Conservation (phyloP, 805 yeast genomes). For the Schizosaccharomyces pombe region DNA sequence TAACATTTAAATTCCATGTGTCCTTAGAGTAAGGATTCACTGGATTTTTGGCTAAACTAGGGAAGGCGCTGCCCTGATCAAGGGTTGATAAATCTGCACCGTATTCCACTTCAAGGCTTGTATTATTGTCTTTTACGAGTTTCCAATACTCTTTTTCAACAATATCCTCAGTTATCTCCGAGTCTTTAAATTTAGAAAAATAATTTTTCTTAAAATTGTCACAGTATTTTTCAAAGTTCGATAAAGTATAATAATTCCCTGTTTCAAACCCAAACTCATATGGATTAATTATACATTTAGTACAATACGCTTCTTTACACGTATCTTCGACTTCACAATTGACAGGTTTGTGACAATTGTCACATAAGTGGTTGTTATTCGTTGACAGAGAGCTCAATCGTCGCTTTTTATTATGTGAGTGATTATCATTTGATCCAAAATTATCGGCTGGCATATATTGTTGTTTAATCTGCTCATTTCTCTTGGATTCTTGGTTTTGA, state of each 20-base stretch:
- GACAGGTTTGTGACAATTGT: not conserved
- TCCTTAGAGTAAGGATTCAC: slow-evolving; percentile 15
- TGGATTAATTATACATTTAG: slow-evolving; percentile 60
- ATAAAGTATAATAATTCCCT: slow-evolving; percentile 29
- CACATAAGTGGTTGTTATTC: not conserved
- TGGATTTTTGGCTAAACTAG: slow-evolving; percentile 14
- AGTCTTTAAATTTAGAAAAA: slow-evolving; percentile 13
- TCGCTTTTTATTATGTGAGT: too few species aligned
- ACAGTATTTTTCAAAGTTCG: slow-evolving; percentile 37
- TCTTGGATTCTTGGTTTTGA: too few species aligned
- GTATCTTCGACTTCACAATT: not conserved
- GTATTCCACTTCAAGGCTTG: slow-evolving; percentile 18
- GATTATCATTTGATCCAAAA: too few species aligned
- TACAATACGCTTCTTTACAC: slow-evolving; percentile 46
- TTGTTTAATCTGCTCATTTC: too few species aligned
- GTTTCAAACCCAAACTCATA: slow-evolving; percentile 80
- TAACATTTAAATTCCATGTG: slow-evolving; percentile 18
- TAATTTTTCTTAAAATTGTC: slow-evolving; percentile 24
- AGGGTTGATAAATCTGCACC: slow-evolving; percentile 20
- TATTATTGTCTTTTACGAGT: slow-evolving; percentile 14
- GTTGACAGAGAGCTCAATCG: too few species aligned
- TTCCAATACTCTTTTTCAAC: slow-evolving; percentile 18
- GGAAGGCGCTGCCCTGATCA: slow-evolving; percentile 19
- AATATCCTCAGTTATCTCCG: slow-evolving; percentile 8
- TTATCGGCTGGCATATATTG: too few species aligned